Base-by-base conservation (phyloP, 306 rosid species). In the Nissolia schottii region DNA sequence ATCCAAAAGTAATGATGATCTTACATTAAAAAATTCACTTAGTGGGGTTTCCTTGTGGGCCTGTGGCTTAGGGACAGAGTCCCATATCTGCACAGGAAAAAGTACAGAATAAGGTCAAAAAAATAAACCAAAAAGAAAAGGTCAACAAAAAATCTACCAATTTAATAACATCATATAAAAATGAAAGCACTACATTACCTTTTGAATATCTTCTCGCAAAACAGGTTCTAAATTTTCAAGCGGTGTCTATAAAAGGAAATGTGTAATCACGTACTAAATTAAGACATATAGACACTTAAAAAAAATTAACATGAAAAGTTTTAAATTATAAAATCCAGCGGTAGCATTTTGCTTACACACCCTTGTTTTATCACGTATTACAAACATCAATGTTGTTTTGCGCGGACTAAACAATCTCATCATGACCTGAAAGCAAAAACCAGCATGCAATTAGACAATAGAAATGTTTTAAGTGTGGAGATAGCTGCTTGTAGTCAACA, bases 391-490 rank as follows among this genome's bases (percentile, higher is more conserved):
- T 43, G 98, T 92, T 15, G 96, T 92, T 83, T 89, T 92, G 28
- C 98, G 94, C 2, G 98, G 98, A 80, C 94, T 88, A 71, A 89
- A 92, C 82, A 92, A 82, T 71, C 98, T 85, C 96, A 92, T 88
- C 96, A 92, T 92, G 77, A 89, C 96, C 98, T 92, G 82, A 64
- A 77, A 46, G 64, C 25, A 73, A 60, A 71, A 15, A 45, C 24
- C 32, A 79, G 10, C 13, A 60, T 19, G 38, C 48, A 27, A 71
- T 84, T 68, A 22, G 76, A 63, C 15, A 23, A 18, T 23, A n/a
- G 48, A 34, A 34, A 71, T 34, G 35, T 77, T 35, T 41, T 35
- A 7, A 74, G 20, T 76, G 23, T 58, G 54, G 18, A 37, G 71
- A 24, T 18, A 71, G 63, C 27, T 28, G 7, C 35, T 56, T 35